Percentiles rank a stretch among this genome's conserved stretches.
These are phyloP conservation scores for Acer negundo DNA, from an alignment of 345 rosid genomes.

Conservation along the genomic window DNA sequence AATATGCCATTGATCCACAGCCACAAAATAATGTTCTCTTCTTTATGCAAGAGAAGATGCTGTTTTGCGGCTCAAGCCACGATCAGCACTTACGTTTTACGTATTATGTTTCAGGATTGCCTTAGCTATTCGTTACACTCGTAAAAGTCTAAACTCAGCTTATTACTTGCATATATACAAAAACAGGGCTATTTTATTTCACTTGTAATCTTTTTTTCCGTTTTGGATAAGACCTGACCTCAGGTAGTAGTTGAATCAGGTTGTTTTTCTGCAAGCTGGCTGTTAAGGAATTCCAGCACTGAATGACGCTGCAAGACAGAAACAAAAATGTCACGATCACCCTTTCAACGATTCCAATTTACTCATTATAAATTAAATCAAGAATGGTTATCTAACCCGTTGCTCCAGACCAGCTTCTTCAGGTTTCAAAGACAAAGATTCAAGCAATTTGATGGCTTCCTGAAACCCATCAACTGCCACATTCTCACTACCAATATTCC, in stretches of 20 bases:
- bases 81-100: background rate
- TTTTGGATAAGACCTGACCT: background rate
- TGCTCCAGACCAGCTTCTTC: slow-evolving; percentile 73
- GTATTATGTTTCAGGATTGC: background rate
- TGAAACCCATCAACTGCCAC: slow-evolving; percentile 66
- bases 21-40: background rate
- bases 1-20: background rate
- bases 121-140: background rate
- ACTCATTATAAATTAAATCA: background rate
- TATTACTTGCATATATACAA: slow-evolving; percentile 26
- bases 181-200: background rate
- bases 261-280: slow-evolving; percentile 63
- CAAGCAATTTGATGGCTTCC: slow-evolving; percentile 80
- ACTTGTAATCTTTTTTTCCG: background rate
- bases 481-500: slow-evolving; percentile 65
- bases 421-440: slow-evolving; percentile 64
- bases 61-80: background rate
- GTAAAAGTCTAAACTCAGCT: slow-evolving; percentile 12
- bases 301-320: slow-evolving; percentile 61
- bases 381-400: slow-evolving; percentile 50
- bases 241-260: slow-evolving; percentile 28
- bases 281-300: slow-evolving; percentile 75
- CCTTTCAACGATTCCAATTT: slow-evolving; percentile 5
- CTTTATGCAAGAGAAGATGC: background rate
- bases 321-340: slow-evolving; percentile 9